Conservation (phyloP, 441 rosid species). For the Rhodomyrtus psidioides region DNA sequence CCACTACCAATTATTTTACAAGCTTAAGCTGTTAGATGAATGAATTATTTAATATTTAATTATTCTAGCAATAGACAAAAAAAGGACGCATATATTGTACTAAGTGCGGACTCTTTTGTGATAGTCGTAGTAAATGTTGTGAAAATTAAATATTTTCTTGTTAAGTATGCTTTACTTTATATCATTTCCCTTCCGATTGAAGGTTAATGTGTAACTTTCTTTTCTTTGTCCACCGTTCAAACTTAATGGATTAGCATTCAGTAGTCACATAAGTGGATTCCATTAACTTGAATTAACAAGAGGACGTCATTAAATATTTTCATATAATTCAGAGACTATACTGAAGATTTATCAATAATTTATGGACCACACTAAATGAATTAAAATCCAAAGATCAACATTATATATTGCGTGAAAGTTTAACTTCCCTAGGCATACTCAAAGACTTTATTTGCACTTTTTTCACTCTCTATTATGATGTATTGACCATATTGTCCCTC, state of each 20-base stretch:
- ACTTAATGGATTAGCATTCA: neutral
- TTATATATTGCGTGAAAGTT: neutral
- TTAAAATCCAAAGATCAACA: accelerated
- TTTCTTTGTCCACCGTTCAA: neutral
- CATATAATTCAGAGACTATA: neutral
- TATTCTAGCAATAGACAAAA: neutral
- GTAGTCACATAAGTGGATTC: neutral
- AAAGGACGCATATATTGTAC: neutral
- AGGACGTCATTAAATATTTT: accelerated
- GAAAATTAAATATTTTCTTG: too few species aligned
- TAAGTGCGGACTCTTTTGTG: neutral
- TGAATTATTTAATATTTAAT: too few species aligned
- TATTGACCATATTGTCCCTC: too few species aligned
- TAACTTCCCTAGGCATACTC: neutral
- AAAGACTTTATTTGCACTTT: neutral
- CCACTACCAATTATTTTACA: too few species aligned
- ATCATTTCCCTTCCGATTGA: neutral
- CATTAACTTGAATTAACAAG: neutral
- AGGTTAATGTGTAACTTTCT: neutral
- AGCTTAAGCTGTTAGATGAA: too few species aligned
- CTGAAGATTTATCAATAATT: neutral
- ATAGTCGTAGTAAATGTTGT: neutral
- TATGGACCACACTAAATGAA: accelerated
- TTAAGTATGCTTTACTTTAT: too few species aligned
- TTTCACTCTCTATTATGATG: too few species aligned